Conservation (phyloP, 2,329 filamentous ascomycete species). For the Grosmannia clavigera region DNA sequence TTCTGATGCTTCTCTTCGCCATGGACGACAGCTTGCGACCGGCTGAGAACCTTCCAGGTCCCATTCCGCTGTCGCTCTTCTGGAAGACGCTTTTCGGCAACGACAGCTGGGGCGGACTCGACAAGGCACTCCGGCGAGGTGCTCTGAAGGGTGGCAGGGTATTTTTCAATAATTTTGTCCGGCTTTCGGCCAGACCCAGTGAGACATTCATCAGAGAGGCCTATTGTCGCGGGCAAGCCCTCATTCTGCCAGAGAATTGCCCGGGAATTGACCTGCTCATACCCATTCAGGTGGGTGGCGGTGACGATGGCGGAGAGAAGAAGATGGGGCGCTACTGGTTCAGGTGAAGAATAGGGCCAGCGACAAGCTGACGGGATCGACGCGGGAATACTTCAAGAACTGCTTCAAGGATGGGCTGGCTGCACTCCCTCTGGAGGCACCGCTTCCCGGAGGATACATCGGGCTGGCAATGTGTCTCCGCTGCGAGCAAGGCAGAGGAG, state of each 20-base stretch:
- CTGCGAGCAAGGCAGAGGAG: background rate
- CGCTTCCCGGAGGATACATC: background rate
- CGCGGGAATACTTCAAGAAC: background rate
- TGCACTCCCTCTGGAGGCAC: background rate
- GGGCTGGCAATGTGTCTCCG: background rate
- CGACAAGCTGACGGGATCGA: background rate
- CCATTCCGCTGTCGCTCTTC: background rate
- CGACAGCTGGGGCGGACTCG: background rate
- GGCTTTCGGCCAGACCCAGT: background rate
- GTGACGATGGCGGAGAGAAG: background rate
- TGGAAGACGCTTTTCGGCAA: background rate
- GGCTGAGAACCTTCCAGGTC: background rate
- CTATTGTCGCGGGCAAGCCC: background rate
- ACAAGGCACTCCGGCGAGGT: background rate
- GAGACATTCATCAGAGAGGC: background rate
- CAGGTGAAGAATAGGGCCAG: background rate
- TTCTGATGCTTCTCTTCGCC: background rate
- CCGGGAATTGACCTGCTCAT: background rate
- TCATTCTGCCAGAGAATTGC: background rate
- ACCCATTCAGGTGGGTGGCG: background rate
- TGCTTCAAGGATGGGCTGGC: background rate
- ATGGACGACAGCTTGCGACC: background rate
- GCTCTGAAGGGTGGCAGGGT: background rate
- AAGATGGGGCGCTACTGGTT: background rate
- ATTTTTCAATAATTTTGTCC: background rate